Evolutionary conservation across 1,284 basidiomycete species (phyloP).

Genomic region (Ustilago trichophora): DNA sequence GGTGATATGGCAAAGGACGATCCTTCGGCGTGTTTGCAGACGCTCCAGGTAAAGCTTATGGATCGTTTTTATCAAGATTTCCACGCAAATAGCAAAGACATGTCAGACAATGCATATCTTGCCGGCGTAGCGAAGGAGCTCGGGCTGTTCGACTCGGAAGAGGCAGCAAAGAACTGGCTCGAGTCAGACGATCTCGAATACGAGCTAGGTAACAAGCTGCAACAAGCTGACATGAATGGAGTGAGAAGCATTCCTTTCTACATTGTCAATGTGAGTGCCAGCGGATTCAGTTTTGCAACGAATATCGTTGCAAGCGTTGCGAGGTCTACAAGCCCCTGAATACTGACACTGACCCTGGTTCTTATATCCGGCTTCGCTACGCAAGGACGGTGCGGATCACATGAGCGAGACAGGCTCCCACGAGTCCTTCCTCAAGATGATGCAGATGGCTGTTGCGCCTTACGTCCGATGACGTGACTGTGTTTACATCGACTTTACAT

Average conservation of each 20-base stretch:
- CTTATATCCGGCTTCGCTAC: too few relatives aligned
- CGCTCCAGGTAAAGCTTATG: slow-evolving; percentile 33
- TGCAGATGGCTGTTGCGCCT: slow-evolving; percentile 50
- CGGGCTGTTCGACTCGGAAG: slow-evolving; percentile 17
- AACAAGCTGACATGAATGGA: slow-evolving; percentile 52
- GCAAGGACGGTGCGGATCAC: slow-evolving; percentile 46
- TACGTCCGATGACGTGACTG: slow-evolving; percentile 21
- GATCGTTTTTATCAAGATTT: slow-evolving; percentile 41
- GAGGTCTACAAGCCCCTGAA: too few relatives aligned
- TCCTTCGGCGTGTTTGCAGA: slow-evolving; percentile 6
- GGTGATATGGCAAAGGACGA: slow-evolving; percentile 5
- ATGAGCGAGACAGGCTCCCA: slow-evolving; percentile 46
- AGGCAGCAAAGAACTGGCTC: slow-evolving; percentile 43
- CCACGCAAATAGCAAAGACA: slow-evolving; percentile 32
- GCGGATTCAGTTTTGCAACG: too few relatives aligned
- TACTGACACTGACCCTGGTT: background rate
- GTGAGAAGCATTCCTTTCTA: slow-evolving; percentile 50
- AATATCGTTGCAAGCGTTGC: too few relatives aligned
- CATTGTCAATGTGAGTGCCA: slow-evolving; percentile 45
- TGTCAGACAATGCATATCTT: slow-evolving; percentile 38
- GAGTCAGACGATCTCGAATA: slow-evolving; percentile 46
- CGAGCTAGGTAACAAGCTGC: slow-evolving; percentile 42
- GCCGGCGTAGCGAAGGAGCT: slow-evolving; percentile 31
- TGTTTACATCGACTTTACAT: too few relatives aligned
- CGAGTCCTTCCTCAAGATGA: slow-evolving; percentile 45